Conservation (phyloP, 495 filamentous ascomycete species). For the Parmelia sp. region DNA sequence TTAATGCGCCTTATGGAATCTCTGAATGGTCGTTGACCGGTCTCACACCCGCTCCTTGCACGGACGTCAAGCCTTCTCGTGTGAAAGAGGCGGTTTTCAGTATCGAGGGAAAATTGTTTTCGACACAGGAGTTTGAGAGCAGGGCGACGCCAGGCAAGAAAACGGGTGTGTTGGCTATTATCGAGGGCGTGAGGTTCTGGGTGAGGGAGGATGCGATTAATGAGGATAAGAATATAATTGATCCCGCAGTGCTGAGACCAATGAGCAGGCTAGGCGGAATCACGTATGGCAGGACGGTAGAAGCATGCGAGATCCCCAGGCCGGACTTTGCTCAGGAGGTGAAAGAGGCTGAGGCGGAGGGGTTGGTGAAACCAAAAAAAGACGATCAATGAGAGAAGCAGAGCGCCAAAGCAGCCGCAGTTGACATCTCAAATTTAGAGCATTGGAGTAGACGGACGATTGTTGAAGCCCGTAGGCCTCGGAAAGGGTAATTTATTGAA, state of each 20-base stretch:
- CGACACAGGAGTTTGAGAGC: conserved; percentile 70
- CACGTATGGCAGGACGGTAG: conserved; percentile 63
- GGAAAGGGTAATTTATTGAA: conserved; percentile 12
- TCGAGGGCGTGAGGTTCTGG: conserved; percentile 88
- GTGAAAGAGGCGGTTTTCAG: conserved; percentile 77
- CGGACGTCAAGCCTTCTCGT: conserved; percentile 58
- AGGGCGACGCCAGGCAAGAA: conserved; percentile 59
- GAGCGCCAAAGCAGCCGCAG: neutral
- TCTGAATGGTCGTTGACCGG: conserved; percentile 80
- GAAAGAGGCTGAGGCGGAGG: conserved; percentile 38
- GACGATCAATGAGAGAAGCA: conserved; percentile 31
- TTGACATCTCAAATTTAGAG: neutral
- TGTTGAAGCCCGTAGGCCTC: conserved; percentile 19
- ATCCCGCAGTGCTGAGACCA: conserved; percentile 65
- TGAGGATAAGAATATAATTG: conserved; percentile 62
- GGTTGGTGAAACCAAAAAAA: conserved; percentile 36
- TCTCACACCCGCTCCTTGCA: conserved; percentile 62
- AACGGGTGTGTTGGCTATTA: conserved; percentile 63
- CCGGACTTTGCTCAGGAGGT: conserved; percentile 56
- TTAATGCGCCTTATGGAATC: conserved; percentile 72
- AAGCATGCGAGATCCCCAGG: conserved; percentile 70
- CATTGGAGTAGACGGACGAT: neutral
- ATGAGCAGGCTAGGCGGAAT: conserved; percentile 79
- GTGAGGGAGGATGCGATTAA: conserved; percentile 83
- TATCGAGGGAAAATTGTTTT: conserved; percentile 71